These are phyloP conservation scores for Acanthamoeba healyi DNA, from an alignment of 208 protist genomes.

Conservation along the genomic window DNA sequence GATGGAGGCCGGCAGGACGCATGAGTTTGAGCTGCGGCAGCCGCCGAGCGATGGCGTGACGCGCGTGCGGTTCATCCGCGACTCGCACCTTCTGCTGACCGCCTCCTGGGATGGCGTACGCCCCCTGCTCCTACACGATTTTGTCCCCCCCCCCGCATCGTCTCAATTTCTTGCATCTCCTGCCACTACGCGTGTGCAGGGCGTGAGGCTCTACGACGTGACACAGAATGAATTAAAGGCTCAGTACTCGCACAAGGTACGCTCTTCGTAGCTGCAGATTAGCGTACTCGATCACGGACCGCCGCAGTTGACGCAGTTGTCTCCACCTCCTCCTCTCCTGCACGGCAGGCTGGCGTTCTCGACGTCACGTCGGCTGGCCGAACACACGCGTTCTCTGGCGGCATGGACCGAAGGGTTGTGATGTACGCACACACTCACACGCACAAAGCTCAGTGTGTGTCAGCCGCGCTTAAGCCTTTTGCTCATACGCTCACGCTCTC, in stretches of 20 bases:
- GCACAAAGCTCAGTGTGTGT: neutral
- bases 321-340: neutral
- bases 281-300: too few species aligned
- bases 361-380: neutral
- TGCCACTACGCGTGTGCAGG: neutral
- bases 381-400: neutral
- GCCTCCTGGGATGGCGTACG: conserved; percentile 56
- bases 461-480: too few species aligned
- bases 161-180: neutral
- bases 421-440: neutral
- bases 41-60: conserved; percentile 53
- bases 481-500: neutral
- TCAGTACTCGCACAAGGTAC: conserved; percentile 37
- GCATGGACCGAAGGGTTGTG: conserved; percentile 3
- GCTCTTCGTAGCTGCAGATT: neutral
- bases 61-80: neutral
- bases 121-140: neutral
- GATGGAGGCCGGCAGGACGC: neutral
- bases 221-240: neutral
- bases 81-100: neutral
- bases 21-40: neutral
- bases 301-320: neutral
- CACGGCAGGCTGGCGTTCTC: conserved; percentile 23
- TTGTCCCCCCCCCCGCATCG: neutral
- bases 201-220: conserved; percentile 15